These are phyloP conservation scores for Skeletonema menzelii DNA, from an alignment of 108 stramenopile genomes.

Conservation along the genomic window DNA sequence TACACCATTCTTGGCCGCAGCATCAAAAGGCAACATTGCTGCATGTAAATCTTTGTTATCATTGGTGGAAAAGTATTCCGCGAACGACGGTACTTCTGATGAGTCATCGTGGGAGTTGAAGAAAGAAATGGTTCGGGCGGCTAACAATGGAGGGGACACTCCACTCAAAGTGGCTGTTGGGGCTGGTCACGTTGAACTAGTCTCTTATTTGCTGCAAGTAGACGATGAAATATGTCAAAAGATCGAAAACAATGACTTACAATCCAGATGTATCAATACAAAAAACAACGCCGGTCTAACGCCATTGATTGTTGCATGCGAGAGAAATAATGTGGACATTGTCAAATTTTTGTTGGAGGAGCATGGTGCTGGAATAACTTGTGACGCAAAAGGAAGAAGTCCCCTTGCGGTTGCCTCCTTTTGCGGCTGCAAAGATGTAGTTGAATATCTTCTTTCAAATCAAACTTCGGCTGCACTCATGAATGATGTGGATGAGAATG, in stretches of 20 bases:
- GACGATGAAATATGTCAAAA: slow-evolving; percentile 10
- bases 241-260: neutral
- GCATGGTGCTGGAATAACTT: slow-evolving; percentile 1
- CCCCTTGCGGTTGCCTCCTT: slow-evolving; percentile 47
- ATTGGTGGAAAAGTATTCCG: slow-evolving; percentile 8
- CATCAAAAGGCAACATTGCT: slow-evolving; percentile 42
- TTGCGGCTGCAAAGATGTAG: slow-evolving; percentile 52
- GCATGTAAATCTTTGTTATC: slow-evolving; percentile 29
- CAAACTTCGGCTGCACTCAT: slow-evolving; percentile 10
- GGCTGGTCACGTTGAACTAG: slow-evolving; percentile 20
- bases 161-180: slow-evolving; percentile 44
- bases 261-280: slow-evolving; percentile 20
- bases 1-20: slow-evolving; percentile 50
- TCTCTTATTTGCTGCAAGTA: slow-evolving; percentile 32
- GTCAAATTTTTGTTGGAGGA: slow-evolving; percentile 20
- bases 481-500: slow-evolving; percentile 29
- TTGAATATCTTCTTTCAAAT: slow-evolving; percentile 25
- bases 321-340: slow-evolving; percentile 35
- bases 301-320: slow-evolving; percentile 52
- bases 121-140: slow-evolving; percentile 20
- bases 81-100: neutral
- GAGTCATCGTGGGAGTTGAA: slow-evolving; percentile 7
- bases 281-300: slow-evolving; percentile 40
- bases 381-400: slow-evolving; percentile 30
- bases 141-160: slow-evolving; percentile 45